Evolutionary conservation across 2,329 filamentous ascomycete species (phyloP).

Genomic region (Westerdykella sp.): DNA sequence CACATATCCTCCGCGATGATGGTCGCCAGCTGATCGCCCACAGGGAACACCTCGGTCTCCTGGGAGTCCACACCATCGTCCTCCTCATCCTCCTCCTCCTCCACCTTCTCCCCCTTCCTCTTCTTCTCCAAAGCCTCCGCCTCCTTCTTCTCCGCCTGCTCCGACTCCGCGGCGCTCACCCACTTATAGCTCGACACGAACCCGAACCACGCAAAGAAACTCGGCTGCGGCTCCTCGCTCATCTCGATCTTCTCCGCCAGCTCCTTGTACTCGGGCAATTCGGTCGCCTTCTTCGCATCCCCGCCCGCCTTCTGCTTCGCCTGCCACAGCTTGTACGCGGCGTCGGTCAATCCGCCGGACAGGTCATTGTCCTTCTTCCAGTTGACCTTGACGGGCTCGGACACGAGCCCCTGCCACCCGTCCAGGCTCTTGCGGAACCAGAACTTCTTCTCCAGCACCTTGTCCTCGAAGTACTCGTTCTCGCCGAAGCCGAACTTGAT

Average conservation of each 20-base stretch:
- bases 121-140: constrained; percentile 50
- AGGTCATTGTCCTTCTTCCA: constrained; percentile 74
- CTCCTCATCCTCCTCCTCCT: constrained; percentile 46
- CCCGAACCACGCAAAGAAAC: constrained; percentile 88
- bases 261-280: constrained; percentile 50
- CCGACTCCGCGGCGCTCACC: constrained; percentile 66
- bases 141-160: constrained; percentile 55
- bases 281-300: constrained; percentile 47
- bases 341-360: constrained; percentile 71
- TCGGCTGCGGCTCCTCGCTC: constrained; percentile 59
- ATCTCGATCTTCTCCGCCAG: constrained; percentile 50
- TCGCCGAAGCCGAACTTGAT: constrained; percentile 67
- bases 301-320: constrained; percentile 43
- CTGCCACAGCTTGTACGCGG: constrained; percentile 63
- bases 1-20: constrained; percentile 81
- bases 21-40: constrained; percentile 75
- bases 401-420: constrained; percentile 69
- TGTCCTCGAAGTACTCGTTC: constrained; percentile 78
- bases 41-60: constrained; percentile 78
- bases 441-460: constrained; percentile 82
- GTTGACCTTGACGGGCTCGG: constrained; percentile 78
- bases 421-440: constrained; percentile 68
- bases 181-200: constrained; percentile 60
- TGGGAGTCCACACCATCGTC: constrained; percentile 60
- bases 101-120: constrained; percentile 35